A percentile compares a stretch with the other conserved stretches of the same genome.
Conservation (phyloP, 805 yeast genomes). For the Candida nonsorbophila region DNA sequence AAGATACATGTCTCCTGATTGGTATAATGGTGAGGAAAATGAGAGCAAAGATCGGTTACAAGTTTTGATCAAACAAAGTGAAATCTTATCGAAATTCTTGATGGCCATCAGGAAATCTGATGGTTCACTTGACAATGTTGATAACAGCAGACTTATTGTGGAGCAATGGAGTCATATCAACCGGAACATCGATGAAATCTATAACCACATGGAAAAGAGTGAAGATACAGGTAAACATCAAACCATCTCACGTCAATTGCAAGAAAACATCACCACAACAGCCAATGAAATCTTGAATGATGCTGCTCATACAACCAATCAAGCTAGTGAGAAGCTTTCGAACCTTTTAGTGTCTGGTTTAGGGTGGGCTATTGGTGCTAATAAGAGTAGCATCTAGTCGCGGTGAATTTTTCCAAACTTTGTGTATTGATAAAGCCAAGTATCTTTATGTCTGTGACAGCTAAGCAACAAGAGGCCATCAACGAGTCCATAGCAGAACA, state of each 20-base stretch:
- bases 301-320: conserved; percentile 24
- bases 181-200: conserved; percentile 4
- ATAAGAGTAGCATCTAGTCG: conserved; percentile 5
- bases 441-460: conserved; percentile 19
- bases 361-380: conserved; percentile 64
- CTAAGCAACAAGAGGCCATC: conserved; percentile 27
- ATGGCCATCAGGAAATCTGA: conserved; percentile 20
- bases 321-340: conserved; percentile 43
- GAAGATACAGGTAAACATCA: conserved; percentile 2
- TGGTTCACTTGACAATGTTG: conserved; percentile 38
- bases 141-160: conserved; percentile 50
- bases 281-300: conserved; percentile 25
- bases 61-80: conserved; percentile 44
- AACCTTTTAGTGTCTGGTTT: conserved; percentile 49
- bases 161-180: conserved; percentile 60
- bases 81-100: conserved; percentile 48
- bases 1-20: conserved; percentile 35
- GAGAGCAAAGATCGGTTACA: conserved; percentile 12
- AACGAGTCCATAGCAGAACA: conserved; percentile 24
- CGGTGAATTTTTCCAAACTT: not conserved
- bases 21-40: conserved; percentile 24
- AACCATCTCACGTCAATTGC: conserved; percentile 4
- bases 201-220: conserved; percentile 3
- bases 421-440: not conserved
- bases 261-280: conserved; percentile 6